Evolutionary conservation across 257 asterid species (phyloP).

Genomic region (Plantago major): DNA sequence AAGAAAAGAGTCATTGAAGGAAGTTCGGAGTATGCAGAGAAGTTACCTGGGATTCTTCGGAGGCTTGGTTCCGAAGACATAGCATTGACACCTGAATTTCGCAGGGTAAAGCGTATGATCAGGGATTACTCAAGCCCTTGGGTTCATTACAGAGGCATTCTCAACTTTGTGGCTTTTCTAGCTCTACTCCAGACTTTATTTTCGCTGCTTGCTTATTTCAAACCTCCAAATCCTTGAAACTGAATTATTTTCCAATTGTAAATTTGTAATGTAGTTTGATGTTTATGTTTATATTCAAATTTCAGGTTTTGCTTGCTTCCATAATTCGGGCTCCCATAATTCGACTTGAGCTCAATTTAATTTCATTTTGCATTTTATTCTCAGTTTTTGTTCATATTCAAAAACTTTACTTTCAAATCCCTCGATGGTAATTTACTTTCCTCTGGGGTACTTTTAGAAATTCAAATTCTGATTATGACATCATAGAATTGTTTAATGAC

Average conservation of each 20-base stretch:
- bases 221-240: background rate
- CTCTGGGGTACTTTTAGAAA: too few relatives aligned
- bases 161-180: background rate
- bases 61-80: background rate
- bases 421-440: too few relatives aligned
- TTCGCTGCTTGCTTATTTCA: constrained; percentile 10
- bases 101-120: background rate
- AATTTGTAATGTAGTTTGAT: too few relatives aligned
- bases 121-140: background rate
- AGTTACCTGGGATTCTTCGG: background rate
- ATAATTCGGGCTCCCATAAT: too few relatives aligned
- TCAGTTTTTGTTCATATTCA: too few relatives aligned
- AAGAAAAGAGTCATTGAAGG: constrained; percentile 1
- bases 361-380: too few relatives aligned
- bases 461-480: too few relatives aligned
- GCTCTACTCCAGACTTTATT: constrained; percentile 8
- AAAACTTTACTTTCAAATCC: too few relatives aligned
- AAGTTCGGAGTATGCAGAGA: background rate
- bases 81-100: constrained; percentile 2
- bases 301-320: too few relatives aligned
- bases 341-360: too few relatives aligned
- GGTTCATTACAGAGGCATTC: background rate
- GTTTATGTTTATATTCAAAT: too few relatives aligned
- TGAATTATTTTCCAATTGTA: background rate
- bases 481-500: too few relatives aligned